phyloP scores from a whole-genome alignment of 441 rosid species.

The Syzygium malaccense region DNA sequence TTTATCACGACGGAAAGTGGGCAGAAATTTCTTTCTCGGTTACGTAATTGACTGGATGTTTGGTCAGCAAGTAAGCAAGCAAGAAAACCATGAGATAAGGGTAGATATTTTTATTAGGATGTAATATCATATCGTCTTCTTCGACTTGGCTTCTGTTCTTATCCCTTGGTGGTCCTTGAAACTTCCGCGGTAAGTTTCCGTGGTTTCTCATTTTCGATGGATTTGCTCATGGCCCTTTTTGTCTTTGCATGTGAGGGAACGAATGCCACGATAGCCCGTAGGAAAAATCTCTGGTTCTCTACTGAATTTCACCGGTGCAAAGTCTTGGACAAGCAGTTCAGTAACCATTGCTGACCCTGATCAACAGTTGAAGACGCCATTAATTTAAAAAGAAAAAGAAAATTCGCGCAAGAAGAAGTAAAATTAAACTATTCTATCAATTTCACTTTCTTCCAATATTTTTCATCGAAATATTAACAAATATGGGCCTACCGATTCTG shows the following conservation, averaged over 20 bases:
- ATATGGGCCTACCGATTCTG: not conserved
- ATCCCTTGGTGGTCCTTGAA: not conserved
- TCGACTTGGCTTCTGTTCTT: not conserved
- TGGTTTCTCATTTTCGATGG: not conserved
- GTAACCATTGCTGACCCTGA: conserved; percentile 85
- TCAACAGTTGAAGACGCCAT: conserved; percentile 15
- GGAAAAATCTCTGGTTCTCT: not conserved
- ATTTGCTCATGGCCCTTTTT: not conserved
- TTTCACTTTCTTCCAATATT: not conserved
- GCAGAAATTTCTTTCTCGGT: not conserved
- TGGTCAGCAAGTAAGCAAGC: not conserved
- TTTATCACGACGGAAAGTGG: not conserved
- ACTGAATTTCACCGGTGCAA: conserved; percentile 32
- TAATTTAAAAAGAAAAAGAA: not conserved
- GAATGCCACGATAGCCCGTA: not conserved
- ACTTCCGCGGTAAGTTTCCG: not conserved
- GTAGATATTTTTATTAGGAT: not conserved
- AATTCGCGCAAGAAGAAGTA: not conserved
- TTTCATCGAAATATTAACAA: not conserved
- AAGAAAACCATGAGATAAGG: not conserved
- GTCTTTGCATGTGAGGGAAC: not conserved
- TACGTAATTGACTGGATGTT: not conserved
- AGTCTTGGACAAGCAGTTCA: conserved; percentile 71
- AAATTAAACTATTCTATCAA: not conserved
- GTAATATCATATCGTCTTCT: not conserved